A percentile compares a stretch with the other conserved stretches of the same genome.
phyloP scores from a whole-genome alignment of 2,329 filamentous ascomycete genomes.

The Periconia sp. region DNA sequence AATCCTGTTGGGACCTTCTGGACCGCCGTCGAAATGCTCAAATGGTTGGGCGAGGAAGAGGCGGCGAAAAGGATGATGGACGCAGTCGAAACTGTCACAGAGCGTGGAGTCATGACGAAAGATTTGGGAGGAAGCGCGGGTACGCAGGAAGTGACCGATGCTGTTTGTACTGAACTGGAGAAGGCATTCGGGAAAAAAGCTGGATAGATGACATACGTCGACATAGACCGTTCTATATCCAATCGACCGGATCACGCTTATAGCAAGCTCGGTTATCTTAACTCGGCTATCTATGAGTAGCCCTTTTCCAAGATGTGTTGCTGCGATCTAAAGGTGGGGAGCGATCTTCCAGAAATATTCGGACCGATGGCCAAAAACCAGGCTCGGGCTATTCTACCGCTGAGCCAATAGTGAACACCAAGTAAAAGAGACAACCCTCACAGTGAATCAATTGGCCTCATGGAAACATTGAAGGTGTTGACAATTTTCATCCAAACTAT shows the following conservation, averaged over 20 bases:
- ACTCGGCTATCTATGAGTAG: too few species aligned
- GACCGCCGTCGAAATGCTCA: slow-evolving; percentile 61
- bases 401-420: neutral
- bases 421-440: neutral
- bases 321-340: neutral
- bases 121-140: slow-evolving; percentile 55
- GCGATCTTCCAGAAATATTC: neutral
- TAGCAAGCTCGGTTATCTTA: too few species aligned
- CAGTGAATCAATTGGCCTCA: neutral
- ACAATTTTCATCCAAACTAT: too few species aligned
- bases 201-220: too few species aligned
- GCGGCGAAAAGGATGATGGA: slow-evolving; percentile 55
- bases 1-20: slow-evolving; percentile 63
- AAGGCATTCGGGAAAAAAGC: slow-evolving; percentile 7
- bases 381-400: neutral
- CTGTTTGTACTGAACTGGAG: slow-evolving; percentile 45
- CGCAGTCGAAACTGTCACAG: slow-evolving; percentile 57
- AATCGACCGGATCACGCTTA: too few species aligned
- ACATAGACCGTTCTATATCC: too few species aligned
- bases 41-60: slow-evolving; percentile 59
- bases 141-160: slow-evolving; percentile 48
- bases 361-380: neutral
- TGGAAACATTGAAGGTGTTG: too few species aligned
- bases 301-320: too few species aligned
- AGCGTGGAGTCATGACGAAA: slow-evolving; percentile 54